Evolutionary conservation across 768 basidiomycete genomes (phyloP).

Genomic region (Naganishia friedmannii): DNA sequence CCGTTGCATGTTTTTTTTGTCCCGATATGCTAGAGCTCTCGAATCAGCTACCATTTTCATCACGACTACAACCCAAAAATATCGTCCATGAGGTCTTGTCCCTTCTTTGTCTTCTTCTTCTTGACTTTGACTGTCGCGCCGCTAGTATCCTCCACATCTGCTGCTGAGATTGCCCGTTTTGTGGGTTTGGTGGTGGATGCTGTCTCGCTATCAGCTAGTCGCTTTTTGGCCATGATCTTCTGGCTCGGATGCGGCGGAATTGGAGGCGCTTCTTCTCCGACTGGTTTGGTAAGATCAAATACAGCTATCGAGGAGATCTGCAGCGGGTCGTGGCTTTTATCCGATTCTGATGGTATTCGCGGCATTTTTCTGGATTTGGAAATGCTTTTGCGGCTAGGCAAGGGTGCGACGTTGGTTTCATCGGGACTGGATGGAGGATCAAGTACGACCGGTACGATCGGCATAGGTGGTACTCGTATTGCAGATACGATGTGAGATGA

Average conservation of each 20-base stretch:
- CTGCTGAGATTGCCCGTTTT: not conserved
- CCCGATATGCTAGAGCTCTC: too few species aligned
- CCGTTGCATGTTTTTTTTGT: too few species aligned
- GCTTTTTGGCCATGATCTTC: not conserved
- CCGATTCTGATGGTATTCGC: not conserved
- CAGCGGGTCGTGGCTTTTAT: not conserved
- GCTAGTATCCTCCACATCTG: too few species aligned
- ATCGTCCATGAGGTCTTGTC: slow-evolving; percentile 14
- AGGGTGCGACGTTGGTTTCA: not conserved
- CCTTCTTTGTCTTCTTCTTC: slow-evolving; percentile 23
- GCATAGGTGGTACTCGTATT: not conserved
- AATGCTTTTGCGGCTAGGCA: not conserved
- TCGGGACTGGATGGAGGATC: slow-evolving; percentile 15
- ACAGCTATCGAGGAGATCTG: not conserved
- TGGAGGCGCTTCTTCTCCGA: not conserved
- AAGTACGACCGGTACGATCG: not conserved
- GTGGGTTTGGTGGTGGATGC: not conserved
- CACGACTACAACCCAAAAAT: slow-evolving; percentile 12
- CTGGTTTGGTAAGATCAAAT: not conserved
- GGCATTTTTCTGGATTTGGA: too few species aligned
- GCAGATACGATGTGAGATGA: not conserved
- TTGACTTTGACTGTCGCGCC: not conserved
- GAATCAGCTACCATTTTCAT: not conserved
- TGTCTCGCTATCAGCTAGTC: not conserved
- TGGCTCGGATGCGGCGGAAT: not conserved